phyloP scores from a whole-genome alignment of 345 rosid genomes.

The Adansonia digitata region DNA sequence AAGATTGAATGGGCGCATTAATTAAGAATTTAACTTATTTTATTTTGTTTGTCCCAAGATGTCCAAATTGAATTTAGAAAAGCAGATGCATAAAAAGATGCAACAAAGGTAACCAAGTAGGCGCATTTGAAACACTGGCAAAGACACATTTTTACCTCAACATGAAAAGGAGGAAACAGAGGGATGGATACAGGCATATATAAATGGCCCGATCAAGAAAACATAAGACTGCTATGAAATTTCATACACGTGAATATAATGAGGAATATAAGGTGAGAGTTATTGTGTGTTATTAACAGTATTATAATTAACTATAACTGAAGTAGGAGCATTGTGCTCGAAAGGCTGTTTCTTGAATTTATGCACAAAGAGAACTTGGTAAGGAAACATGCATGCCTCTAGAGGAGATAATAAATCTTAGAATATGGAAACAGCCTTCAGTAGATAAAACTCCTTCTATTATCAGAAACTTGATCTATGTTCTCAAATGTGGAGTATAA shows the following conservation, averaged over 20 bases:
- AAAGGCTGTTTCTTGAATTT: background rate
- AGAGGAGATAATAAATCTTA: background rate
- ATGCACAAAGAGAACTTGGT: background rate
- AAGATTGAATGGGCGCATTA: background rate
- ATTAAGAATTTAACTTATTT: background rate
- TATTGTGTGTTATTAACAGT: background rate
- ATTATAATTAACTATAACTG: background rate
- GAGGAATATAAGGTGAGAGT: background rate
- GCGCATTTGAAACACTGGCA: background rate
- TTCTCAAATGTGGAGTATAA: background rate
- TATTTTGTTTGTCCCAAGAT: background rate
- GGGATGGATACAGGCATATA: background rate
- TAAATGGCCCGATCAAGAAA: background rate
- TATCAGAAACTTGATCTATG: background rate
- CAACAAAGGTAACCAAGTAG: background rate
- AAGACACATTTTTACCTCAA: background rate
- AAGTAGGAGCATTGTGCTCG: background rate
- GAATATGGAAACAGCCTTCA: background rate
- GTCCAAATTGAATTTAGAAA: background rate
- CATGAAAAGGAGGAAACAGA: background rate
- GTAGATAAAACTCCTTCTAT: background rate
- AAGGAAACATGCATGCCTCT: background rate
- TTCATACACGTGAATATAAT: background rate
- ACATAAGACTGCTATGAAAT: background rate
- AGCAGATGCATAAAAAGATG: background rate